These are phyloP conservation scores for Capsella rubella DNA, from an alignment of 441 rosid species.

Conservation along the genomic window DNA sequence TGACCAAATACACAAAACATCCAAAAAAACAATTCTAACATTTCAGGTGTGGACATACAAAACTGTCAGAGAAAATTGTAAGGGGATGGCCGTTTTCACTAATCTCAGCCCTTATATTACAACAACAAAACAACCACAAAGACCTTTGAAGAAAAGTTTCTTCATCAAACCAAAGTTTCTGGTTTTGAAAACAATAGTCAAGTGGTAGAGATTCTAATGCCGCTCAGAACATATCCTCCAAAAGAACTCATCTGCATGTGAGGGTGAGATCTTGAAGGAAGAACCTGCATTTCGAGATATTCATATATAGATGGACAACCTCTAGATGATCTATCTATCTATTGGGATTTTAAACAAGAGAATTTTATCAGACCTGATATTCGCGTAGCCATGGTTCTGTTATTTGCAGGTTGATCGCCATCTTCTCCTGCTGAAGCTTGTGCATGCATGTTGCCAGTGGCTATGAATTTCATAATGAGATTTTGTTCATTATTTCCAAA, in stretches of 20 bases:
- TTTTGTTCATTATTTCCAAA: conserved; percentile 2
- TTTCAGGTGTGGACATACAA: background rate
- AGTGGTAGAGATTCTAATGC: conserved; percentile 60
- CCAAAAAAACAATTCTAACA: background rate
- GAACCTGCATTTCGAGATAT: conserved; percentile 61
- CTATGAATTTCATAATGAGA: conserved; percentile 48
- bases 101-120: conserved; percentile 16
- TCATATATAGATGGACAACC: background rate
- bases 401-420: conserved; percentile 87
- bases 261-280: conserved; percentile 93
- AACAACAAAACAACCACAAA: conserved; percentile 35
- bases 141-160: conserved; percentile 9
- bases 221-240: conserved; percentile 89
- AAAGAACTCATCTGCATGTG: conserved; percentile 91
- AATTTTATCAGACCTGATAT: conserved; percentile 62
- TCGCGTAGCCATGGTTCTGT: conserved; percentile 98
- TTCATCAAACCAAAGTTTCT: conserved; percentile 29
- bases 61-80: background rate
- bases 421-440: conserved; percentile 73
- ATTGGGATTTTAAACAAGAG: background rate
- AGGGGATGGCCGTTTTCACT: background rate
- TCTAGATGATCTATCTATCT: background rate
- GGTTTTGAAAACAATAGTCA: conserved; percentile 22
- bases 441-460: conserved; percentile 95
- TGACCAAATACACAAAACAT: background rate